Percentiles rank a stretch among this genome's conserved stretches.
phyloP scores from a whole-genome alignment of 441 rosid species.

The Populus tomentosa region DNA sequence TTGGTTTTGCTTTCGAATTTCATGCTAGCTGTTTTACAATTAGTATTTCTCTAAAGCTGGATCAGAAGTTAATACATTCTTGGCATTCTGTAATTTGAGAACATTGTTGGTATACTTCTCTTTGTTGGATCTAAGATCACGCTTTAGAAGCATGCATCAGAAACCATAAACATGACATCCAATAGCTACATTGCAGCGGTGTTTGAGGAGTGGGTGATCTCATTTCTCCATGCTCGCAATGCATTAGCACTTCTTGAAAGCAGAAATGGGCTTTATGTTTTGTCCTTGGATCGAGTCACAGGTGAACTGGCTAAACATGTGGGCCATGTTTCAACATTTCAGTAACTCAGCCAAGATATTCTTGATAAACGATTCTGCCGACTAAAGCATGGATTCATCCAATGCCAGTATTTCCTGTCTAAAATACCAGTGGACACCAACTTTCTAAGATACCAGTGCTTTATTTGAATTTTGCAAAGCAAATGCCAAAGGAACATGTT shows the following conservation, averaged over 20 bases:
- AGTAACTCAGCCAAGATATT: slow-evolving; percentile 42
- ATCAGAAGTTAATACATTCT: not conserved
- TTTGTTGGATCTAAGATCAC: too few relatives aligned
- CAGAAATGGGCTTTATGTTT: slow-evolving; percentile 29
- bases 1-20: not conserved
- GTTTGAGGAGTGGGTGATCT: slow-evolving; percentile 69
- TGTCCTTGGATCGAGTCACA: too few relatives aligned
- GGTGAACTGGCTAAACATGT: slow-evolving; percentile 37
- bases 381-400: not conserved
- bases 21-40: not conserved
- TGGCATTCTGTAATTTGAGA: not conserved
- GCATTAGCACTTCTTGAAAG: slow-evolving; percentile 59
- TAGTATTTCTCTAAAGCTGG: not conserved
- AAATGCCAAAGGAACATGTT: not conserved
- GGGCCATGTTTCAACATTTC: slow-evolving; percentile 41
- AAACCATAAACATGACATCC: not conserved
- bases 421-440: not conserved
- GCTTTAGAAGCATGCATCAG: not conserved
- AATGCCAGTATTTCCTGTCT: not conserved
- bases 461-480: not conserved
- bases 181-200: slow-evolving; percentile 38
- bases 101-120: too few relatives aligned
- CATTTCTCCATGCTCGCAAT: slow-evolving; percentile 60
- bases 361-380: slow-evolving; percentile 39
- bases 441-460: not conserved